These are phyloP conservation scores for Lecanicillium sp. DNA, from an alignment of 2,329 filamentous ascomycete species.

Conservation along the genomic window DNA sequence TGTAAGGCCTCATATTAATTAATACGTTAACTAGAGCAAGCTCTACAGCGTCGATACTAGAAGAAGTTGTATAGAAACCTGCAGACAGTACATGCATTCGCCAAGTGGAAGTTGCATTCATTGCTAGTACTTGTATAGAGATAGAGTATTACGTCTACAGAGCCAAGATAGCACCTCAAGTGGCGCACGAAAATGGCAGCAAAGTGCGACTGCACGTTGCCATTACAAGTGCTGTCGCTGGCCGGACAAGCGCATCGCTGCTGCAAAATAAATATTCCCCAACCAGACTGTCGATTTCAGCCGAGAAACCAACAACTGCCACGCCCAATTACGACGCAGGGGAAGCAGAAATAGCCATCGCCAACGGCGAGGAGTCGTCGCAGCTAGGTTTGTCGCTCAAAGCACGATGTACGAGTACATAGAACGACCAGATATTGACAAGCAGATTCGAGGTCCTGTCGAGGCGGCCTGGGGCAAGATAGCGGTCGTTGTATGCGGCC, in stretches of 20 bases:
- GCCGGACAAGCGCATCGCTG: too few species aligned
- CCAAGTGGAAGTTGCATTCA: slow-evolving; percentile 44
- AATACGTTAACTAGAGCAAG: slow-evolving; percentile 56
- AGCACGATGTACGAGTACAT: slow-evolving; percentile 38
- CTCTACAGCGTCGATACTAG: slow-evolving; percentile 52
- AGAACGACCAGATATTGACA: slow-evolving; percentile 41
- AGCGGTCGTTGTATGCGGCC: slow-evolving; percentile 53
- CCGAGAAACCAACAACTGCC: neutral
- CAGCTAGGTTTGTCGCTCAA: too few species aligned
- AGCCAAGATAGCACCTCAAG: slow-evolving; percentile 34
- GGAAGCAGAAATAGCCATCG: slow-evolving; percentile 15
- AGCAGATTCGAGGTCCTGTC: slow-evolving; percentile 44
- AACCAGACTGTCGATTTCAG: too few species aligned
- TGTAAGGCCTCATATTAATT: slow-evolving; percentile 54
- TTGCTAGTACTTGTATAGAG: slow-evolving; percentile 44
- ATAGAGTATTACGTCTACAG: slow-evolving; percentile 47
- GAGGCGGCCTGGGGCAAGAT: slow-evolving; percentile 54
- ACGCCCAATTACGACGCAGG: neutral
- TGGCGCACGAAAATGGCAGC: slow-evolving; percentile 34
- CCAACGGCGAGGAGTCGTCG: slow-evolving; percentile 9
- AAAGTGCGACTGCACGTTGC: slow-evolving; percentile 46
- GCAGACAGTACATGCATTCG: slow-evolving; percentile 38
- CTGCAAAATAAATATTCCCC: too few species aligned
- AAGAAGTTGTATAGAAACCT: slow-evolving; percentile 37
- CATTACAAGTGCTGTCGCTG: slow-evolving; percentile 34